Evolutionary conservation across 352 stramenopile species (phyloP).

Genomic region (Phytophthora pisi): DNA sequence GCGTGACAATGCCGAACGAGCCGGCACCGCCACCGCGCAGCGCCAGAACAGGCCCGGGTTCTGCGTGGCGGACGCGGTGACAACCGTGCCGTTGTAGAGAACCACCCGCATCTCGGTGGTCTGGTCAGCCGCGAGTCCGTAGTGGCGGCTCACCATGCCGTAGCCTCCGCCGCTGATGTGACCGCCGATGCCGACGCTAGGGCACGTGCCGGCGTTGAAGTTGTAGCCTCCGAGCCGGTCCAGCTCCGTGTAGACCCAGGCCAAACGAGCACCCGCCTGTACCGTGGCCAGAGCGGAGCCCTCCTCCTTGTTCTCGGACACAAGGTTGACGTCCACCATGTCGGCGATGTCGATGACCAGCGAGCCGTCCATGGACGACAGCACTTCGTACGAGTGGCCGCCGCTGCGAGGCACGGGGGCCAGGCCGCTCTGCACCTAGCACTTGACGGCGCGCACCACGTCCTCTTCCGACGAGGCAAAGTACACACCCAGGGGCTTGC

Average conservation of each 20-base stretch:
- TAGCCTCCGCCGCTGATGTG: constrained; percentile 63
- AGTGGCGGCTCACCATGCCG: constrained; percentile 53
- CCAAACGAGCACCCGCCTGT: constrained; percentile 48
- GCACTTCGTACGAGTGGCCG: constrained; percentile 62
- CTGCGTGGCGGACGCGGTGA: constrained; percentile 44
- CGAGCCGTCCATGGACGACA: constrained; percentile 62
- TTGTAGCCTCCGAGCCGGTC: constrained; percentile 53
- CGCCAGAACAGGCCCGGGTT: constrained; percentile 56
- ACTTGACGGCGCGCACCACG: constrained; percentile 48
- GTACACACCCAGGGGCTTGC: constrained; percentile 51
- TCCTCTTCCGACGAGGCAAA: constrained; percentile 52
- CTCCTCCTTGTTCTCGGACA: constrained; percentile 36
- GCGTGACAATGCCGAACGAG: constrained; percentile 61
- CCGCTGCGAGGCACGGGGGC: constrained; percentile 50
- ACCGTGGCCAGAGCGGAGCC: constrained; percentile 44
- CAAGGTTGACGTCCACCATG: constrained; percentile 50
- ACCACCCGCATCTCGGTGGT: constrained; percentile 54
- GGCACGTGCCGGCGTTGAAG: constrained; percentile 62
- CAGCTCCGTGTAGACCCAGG: constrained; percentile 53
- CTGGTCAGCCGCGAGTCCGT: constrained; percentile 54
- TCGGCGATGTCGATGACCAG: constrained; percentile 65
- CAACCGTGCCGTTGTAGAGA: constrained; percentile 45
- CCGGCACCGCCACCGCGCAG: constrained; percentile 54
- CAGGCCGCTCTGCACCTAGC: constrained; percentile 42
- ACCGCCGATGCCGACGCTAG: constrained; percentile 55